Percentiles rank a stretch among this genome's conserved stretches.
Evolutionary conservation across 2,329 filamentous ascomycete species (phyloP).

Genomic region (Neocucurbitaria cava): DNA sequence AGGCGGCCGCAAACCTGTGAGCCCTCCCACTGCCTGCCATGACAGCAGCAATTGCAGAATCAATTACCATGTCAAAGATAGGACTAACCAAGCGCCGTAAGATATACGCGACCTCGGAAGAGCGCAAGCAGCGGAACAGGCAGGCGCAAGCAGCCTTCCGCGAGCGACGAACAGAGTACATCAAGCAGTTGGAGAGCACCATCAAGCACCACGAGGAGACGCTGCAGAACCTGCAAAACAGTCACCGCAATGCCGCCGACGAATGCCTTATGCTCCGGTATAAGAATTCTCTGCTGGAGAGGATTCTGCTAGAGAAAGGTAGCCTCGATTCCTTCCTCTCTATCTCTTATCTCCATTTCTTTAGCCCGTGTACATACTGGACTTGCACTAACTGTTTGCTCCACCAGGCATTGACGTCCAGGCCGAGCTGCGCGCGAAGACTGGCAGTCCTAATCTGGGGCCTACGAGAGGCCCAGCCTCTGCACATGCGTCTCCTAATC

Average conservation of each 20-base stretch:
- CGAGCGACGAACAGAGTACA: conserved; percentile 96
- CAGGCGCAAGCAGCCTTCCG: conserved; percentile 98
- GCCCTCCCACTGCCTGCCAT: conserved; percentile 48
- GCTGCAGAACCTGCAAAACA: conserved; percentile 89
- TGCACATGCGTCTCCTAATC: conserved; percentile 59
- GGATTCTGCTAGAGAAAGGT: conserved; percentile 97
- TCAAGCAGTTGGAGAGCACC: conserved; percentile 97
- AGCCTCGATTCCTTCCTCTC: conserved; percentile 19
- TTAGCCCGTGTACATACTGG: not conserved
- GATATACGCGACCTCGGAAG: conserved; percentile 99
- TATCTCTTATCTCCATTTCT: too few relatives aligned
- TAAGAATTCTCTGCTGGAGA: conserved; percentile 95
- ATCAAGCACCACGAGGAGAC: conserved; percentile 97
- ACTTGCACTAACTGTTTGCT: conserved; percentile 25
- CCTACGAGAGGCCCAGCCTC: conserved; percentile 65
- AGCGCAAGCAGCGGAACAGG: conserved; percentile 95
- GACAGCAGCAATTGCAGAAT: conserved; percentile 28
- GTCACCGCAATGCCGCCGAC: conserved; percentile 91
- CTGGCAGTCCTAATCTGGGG: conserved; percentile 80
- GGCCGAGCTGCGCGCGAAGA: conserved; percentile 91
- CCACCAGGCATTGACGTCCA: conserved; percentile 89
- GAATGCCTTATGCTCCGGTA: conserved; percentile 98
- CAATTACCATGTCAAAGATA: conserved; percentile 42
- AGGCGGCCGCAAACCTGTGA: conserved; percentile 94
- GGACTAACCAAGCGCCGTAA: conserved; percentile 58